Evolutionary conservation across 2,329 filamentous ascomycete genomes (phyloP).

Genomic region (Thelonectria olida): DNA sequence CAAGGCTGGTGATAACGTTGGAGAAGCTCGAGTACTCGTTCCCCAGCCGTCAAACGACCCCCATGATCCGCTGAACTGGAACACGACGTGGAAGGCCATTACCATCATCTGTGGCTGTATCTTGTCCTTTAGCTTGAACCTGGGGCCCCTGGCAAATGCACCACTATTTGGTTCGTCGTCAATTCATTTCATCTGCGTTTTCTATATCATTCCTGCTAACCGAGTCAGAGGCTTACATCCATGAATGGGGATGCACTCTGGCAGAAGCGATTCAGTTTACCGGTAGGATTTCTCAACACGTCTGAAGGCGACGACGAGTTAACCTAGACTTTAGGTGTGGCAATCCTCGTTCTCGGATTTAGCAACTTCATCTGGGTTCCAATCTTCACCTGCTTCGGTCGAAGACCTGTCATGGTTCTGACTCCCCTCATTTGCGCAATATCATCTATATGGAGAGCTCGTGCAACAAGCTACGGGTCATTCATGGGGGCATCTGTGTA

Average conservation of each 20-base stretch:
- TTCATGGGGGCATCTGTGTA: slow-evolving; percentile 18
- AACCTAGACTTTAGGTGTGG: background rate
- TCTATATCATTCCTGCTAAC: background rate
- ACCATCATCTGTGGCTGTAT: slow-evolving; percentile 11
- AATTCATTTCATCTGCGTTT: background rate
- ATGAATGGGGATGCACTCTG: slow-evolving; percentile 13
- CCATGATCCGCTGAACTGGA: slow-evolving; percentile 17
- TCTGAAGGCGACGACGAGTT: too few species aligned
- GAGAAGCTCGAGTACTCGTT: slow-evolving; percentile 14
- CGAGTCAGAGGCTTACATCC: slow-evolving; percentile 9
- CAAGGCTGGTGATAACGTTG: slow-evolving; percentile 13
- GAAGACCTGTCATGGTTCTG: slow-evolving; percentile 12
- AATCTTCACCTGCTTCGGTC: slow-evolving; percentile 12
- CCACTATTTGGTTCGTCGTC: slow-evolving; percentile 5
- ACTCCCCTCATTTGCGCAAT: slow-evolving; percentile 12
- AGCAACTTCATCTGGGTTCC: slow-evolving; percentile 19
- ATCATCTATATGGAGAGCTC: slow-evolving; percentile 13
- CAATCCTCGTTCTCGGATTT: slow-evolving; percentile 15
- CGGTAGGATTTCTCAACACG: background rate
- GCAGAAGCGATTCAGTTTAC: slow-evolving; percentile 18
- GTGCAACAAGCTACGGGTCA: slow-evolving; percentile 8
- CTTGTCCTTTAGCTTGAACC: slow-evolving; percentile 14
- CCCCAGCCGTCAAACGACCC: slow-evolving; percentile 17
- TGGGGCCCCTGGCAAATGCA: slow-evolving; percentile 12
- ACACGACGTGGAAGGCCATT: slow-evolving; percentile 15